Evolutionary conservation across 2,329 filamentous ascomycete genomes (phyloP).

Genomic region (Fusarium irregulare): DNA sequence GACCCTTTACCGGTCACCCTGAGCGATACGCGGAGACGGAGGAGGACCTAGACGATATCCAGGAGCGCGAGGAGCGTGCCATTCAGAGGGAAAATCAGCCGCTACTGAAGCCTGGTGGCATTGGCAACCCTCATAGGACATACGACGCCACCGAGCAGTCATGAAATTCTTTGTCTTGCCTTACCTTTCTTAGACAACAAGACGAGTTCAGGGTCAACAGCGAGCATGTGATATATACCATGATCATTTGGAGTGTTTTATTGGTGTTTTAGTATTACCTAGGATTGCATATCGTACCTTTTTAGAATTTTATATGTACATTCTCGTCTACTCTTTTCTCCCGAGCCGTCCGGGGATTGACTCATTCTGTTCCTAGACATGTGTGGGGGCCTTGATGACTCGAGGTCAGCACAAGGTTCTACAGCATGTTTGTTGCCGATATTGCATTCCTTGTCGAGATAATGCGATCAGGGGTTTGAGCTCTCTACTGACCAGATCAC

Average conservation of each 20-base stretch:
- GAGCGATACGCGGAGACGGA: constrained; percentile 64
- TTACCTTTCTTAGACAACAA: constrained; percentile 14
- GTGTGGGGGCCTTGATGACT: constrained; percentile 37
- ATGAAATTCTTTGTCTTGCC: neutral
- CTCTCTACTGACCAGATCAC: neutral
- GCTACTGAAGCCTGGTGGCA: constrained; percentile 62
- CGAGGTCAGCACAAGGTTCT: constrained; percentile 14
- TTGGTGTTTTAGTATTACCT: constrained; percentile 29
- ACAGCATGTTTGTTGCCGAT: neutral
- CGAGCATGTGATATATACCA: constrained; percentile 44
- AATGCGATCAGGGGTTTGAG: neutral
- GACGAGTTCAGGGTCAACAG: constrained; percentile 20
- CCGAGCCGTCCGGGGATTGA: constrained; percentile 6
- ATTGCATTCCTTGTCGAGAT: constrained; percentile 20
- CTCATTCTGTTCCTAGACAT: constrained; percentile 3
- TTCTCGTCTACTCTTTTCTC: neutral
- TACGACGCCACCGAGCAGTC: constrained; percentile 50
- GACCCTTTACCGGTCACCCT: constrained; percentile 63
- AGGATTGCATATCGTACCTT: constrained; percentile 21
- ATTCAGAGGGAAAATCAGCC: constrained; percentile 63
- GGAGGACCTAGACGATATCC: constrained; percentile 62
- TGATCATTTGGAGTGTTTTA: constrained; percentile 15
- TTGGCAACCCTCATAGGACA: constrained; percentile 58
- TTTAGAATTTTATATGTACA: constrained; percentile 36
- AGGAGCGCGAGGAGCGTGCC: constrained; percentile 63